These are phyloP conservation scores for Penicillium silybi DNA, from an alignment of 495 filamentous ascomycete genomes.

Conservation along the genomic window DNA sequence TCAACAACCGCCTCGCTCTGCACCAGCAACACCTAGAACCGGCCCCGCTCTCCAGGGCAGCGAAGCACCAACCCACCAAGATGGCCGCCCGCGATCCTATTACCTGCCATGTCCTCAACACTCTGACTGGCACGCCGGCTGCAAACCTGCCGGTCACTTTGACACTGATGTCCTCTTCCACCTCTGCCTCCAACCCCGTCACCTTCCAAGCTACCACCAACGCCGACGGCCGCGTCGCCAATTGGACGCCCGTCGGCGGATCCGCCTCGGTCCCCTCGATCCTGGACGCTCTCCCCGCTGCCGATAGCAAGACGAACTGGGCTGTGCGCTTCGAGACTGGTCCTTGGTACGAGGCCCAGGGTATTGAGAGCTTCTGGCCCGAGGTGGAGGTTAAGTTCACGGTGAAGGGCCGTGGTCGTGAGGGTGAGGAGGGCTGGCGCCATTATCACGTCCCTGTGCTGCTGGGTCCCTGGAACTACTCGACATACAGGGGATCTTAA, in stretches of 20 bases:
- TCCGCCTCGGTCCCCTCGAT: constrained; percentile 48
- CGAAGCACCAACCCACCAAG: constrained; percentile 20
- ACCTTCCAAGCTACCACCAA: constrained; percentile 69
- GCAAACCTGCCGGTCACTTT: constrained; percentile 53
- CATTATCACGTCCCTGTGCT: constrained; percentile 93
- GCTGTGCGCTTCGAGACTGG: constrained; percentile 74
- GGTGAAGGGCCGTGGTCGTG: constrained; percentile 53
- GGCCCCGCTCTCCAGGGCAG: constrained; percentile 10
- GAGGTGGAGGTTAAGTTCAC: constrained; percentile 86
- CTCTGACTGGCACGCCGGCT: constrained; percentile 61
- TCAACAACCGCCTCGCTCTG: constrained; percentile 35
- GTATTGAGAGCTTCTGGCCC: constrained; percentile 78
- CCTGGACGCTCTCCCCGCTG: constrained; percentile 35
- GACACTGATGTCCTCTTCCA: constrained; percentile 40
- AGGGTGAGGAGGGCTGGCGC: constrained; percentile 59
- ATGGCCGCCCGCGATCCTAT: constrained; percentile 58
- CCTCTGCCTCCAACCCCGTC: constrained; percentile 28
- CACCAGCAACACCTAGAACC: constrained; percentile 34
- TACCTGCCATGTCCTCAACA: constrained; percentile 74
- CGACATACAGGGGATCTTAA: constrained; percentile 78
- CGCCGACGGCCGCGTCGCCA: constrained; percentile 78
- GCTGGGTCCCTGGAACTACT: constrained; percentile 86
- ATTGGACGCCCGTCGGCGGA: constrained; percentile 60
- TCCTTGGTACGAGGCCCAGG: constrained; percentile 66
- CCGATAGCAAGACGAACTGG: constrained; percentile 56